phyloP scores from a whole-genome alignment of 2,329 filamentous ascomycete species.

The Nigrospora osmanthi region DNA sequence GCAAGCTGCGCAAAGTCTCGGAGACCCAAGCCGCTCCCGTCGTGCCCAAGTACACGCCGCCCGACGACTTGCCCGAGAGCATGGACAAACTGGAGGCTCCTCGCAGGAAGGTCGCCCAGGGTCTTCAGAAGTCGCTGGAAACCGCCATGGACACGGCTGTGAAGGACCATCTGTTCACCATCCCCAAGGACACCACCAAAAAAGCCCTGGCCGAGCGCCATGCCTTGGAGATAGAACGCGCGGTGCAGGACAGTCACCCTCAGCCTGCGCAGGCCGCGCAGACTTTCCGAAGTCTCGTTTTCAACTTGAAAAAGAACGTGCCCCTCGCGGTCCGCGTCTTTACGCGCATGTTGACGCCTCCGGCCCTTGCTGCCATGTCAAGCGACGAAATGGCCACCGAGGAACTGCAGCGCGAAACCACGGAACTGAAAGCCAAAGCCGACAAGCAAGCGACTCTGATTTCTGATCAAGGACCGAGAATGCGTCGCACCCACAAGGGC shows the following conservation, averaged over 20 bases:
- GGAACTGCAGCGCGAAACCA: constrained; percentile 72
- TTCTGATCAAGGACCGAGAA: constrained; percentile 66
- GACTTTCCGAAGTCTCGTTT: constrained; percentile 68
- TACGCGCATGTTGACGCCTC: constrained; percentile 61
- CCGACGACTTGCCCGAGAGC: constrained; percentile 40
- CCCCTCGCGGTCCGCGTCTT: constrained; percentile 71
- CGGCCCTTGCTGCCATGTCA: constrained; percentile 80
- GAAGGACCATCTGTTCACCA: constrained; percentile 54
- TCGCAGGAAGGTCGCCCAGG: constrained; percentile 62
- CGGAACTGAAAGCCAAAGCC: constrained; percentile 67
- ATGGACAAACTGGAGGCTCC: constrained; percentile 50
- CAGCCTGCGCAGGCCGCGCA: constrained; percentile 43
- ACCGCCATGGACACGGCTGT: constrained; percentile 59
- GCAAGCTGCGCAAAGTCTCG: constrained; percentile 47
- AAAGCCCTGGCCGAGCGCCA: constrained; percentile 61
- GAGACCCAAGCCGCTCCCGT: constrained; percentile 34
- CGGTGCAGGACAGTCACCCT: constrained; percentile 49
- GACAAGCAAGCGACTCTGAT: constrained; percentile 83
- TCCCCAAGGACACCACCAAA: constrained; percentile 56
- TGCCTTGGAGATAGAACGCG: constrained; percentile 74
- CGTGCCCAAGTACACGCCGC: constrained; percentile 36
- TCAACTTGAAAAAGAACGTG: constrained; percentile 85
- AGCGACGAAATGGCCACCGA: constrained; percentile 87
- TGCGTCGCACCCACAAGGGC: constrained; percentile 89
- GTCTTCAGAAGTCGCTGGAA: constrained; percentile 61